Evolutionary conservation across 257 asterid genomes (phyloP), one percentile per base, ranked within the genome.

Genomic region (Fraxinus quadrangulata): DNA sequence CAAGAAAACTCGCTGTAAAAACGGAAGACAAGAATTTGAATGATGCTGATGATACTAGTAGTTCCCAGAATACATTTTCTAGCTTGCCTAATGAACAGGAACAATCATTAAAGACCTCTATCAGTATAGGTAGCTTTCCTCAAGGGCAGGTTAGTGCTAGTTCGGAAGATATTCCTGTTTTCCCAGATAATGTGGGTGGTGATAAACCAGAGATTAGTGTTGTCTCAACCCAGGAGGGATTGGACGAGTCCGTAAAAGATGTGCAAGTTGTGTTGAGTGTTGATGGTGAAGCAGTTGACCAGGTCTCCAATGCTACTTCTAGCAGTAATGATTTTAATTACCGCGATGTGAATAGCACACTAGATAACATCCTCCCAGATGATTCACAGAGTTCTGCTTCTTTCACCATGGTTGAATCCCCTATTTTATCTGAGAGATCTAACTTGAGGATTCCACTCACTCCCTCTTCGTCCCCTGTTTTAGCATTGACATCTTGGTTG

Each of bases 11-110:
- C 83, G 83, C 91, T 11, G 86, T 83, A 36, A 89, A 83, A 77
- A 73, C 84, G 28, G 97, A 88, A 70, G 97, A 92, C 75, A 96
- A 89, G 85, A 88, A 83, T 82, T 77, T 89, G 82, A 87, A 85
- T 85, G 97, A 92, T 78, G 89, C 74, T 70, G 95, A 92, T 78
- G 99, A 96, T 83, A 83, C 89, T 85, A 74, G 86, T 83, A 86
- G 97, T 90, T 96, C 97, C 71, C 96, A 92, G 59, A 92, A 93
- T 86, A 88, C 98, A 71, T 93, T 90, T 83, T 90, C 99, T 67
- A 92, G 97, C 88, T 85, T 92, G 89, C 98, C 98, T 79, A 95
- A 87, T 77, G 99, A 93, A 67, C 88, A 89, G 19, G 99, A 90
- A 71, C 89, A 84, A 80, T 96, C 98, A 31, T 84, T 74, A 73